Conservation (phyloP, 2,329 filamentous ascomycete species). For the Aspergillus phoenicis region DNA sequence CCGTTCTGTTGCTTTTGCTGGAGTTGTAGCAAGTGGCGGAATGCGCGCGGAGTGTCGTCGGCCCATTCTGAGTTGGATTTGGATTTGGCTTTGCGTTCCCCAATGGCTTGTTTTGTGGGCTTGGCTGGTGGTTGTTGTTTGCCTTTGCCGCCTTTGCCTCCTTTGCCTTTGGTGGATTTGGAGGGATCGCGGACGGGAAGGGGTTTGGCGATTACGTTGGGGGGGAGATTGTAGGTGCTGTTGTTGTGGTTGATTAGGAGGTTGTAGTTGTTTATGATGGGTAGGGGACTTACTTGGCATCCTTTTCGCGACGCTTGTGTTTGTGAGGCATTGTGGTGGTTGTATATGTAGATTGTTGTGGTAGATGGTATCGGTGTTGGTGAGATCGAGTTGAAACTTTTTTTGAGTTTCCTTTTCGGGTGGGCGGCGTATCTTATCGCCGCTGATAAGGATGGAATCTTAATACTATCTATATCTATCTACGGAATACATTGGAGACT, state of each 20-base stretch:
- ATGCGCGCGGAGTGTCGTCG: constrained; percentile 86
- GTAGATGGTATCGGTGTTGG: constrained; percentile 2
- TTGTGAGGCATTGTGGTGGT: constrained; percentile 75
- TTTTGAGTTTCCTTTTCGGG: neutral
- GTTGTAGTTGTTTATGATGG: neutral
- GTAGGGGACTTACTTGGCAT: constrained; percentile 19
- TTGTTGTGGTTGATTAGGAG: constrained; percentile 26
- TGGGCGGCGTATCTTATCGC: constrained; percentile 6
- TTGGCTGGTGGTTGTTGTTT: constrained; percentile 53
- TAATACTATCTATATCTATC: too few relatives aligned
- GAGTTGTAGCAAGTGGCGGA: constrained; percentile 80
- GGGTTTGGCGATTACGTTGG: constrained; percentile 60
- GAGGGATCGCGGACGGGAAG: constrained; percentile 57
- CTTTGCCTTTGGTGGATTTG: constrained; percentile 36
- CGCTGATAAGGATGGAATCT: neutral
- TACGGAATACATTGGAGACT: too few relatives aligned
- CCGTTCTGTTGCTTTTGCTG: constrained; percentile 46
- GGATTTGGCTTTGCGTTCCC: neutral
- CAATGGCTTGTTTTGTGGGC: constrained; percentile 22
- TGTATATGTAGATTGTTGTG: too few relatives aligned
- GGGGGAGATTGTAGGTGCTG: constrained; percentile 60
- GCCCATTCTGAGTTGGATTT: constrained; percentile 40
- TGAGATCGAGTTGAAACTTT: constrained; percentile 1
- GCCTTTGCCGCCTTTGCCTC: too few relatives aligned
- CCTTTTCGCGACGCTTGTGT: constrained; percentile 66